Conservation (phyloP, 768 basidiomycete species). For the Suillus subluteus region DNA sequence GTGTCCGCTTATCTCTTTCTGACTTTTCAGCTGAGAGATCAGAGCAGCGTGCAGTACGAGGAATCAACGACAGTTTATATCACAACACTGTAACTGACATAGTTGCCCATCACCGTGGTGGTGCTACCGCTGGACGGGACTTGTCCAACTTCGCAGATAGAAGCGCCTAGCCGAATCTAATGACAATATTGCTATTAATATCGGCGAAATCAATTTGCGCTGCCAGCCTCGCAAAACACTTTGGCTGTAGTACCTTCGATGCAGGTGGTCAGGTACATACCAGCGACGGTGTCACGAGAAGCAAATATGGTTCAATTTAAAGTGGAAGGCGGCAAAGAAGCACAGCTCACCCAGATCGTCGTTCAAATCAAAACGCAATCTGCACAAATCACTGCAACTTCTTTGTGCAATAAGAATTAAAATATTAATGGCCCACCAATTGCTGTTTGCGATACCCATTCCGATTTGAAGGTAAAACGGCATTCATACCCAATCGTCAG, state of each 20-base stretch:
- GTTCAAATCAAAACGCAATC: slow-evolving; percentile 11
- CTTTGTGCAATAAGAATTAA: neutral
- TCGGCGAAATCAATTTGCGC: neutral
- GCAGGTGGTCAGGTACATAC: slow-evolving; percentile 2
- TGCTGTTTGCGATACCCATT: neutral
- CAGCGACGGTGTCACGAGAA: slow-evolving; percentile 2
- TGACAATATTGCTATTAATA: neutral
- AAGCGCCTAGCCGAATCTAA: neutral
- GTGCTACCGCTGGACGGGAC: neutral
- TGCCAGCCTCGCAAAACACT: neutral
- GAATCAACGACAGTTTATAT: neutral
- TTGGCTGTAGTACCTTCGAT: neutral
- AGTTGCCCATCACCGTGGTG: neutral
- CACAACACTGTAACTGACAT: neutral
- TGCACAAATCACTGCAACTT: slow-evolving; percentile 4
- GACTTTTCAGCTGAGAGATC: neutral
- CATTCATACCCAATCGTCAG: neutral
- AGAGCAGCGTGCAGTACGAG: neutral
- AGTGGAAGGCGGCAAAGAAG: slow-evolving; percentile 2
- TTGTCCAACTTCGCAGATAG: neutral
- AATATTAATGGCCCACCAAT: neutral
- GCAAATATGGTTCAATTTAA: slow-evolving; percentile 5
- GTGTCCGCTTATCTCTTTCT: neutral
- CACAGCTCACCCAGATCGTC: slow-evolving; percentile 10
- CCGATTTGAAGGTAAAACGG: neutral